Percentiles rank a stretch among this genome's conserved stretches.
Conservation (phyloP, 2,329 filamentous ascomycete genomes). For the Talaromyces sp. region DNA sequence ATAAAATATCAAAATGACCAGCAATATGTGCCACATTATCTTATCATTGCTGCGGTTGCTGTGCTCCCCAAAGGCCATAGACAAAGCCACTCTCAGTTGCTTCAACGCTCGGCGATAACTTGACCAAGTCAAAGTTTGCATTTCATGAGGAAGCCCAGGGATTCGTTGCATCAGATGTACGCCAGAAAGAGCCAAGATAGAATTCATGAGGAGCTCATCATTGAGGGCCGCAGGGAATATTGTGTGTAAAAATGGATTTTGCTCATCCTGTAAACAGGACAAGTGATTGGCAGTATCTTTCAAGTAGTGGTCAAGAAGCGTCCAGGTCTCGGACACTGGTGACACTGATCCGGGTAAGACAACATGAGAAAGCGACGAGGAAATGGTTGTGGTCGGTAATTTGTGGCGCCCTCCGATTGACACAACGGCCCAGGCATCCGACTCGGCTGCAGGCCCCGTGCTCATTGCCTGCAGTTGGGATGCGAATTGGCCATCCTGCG, state of each 20-base stretch:
- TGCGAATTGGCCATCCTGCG: slow-evolving; percentile 2
- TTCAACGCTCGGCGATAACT: slow-evolving; percentile 17
- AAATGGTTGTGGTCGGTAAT: slow-evolving; percentile 8
- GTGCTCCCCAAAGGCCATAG: background rate
- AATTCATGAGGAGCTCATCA: slow-evolving; percentile 20
- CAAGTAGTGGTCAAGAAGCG: slow-evolving; percentile 18
- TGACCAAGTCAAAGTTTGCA: slow-evolving; percentile 15
- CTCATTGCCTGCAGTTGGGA: slow-evolving; percentile 5
- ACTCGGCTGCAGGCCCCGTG: slow-evolving; percentile 2
- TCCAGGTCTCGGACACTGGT: slow-evolving; percentile 13
- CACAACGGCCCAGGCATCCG: slow-evolving; percentile 12
- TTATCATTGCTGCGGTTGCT: slow-evolving; percentile 1
- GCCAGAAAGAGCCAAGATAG: slow-evolving; percentile 15
- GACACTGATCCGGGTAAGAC: slow-evolving; percentile 9
- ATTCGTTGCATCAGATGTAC: slow-evolving; percentile 17
- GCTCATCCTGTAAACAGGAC: slow-evolving; percentile 17
- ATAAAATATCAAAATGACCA: slow-evolving; percentile 18
- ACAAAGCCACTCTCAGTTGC: slow-evolving; percentile 13
- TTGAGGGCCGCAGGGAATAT: slow-evolving; percentile 16
- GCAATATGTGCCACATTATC: slow-evolving; percentile 12
- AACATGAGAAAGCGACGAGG: slow-evolving; percentile 8
- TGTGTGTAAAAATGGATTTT: slow-evolving; percentile 21
- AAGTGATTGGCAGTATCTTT: slow-evolving; percentile 22
- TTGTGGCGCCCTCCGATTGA: slow-evolving; percentile 5
- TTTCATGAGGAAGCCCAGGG: slow-evolving; percentile 5